Base-by-base conservation (phyloP, 2,329 filamentous ascomycete genomes). In the Calonectria pseudoreteaudii region DNA sequence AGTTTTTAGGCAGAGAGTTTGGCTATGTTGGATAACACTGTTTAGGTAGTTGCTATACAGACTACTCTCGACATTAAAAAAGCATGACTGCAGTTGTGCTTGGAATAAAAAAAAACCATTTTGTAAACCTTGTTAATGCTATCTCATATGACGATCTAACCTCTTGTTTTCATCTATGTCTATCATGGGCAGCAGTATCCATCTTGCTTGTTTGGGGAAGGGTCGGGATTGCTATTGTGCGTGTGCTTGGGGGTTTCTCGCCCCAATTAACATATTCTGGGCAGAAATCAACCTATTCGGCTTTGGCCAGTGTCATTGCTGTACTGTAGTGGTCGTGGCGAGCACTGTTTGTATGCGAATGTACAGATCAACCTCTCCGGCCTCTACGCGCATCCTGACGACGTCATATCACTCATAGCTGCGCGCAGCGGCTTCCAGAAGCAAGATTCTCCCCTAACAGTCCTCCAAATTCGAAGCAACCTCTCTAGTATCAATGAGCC, bases 261-360 rank as follows among this genome's bases (percentile, higher is more conserved):
- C n/a, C n/a, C n/a, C n/a, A n/a, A n/a, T n/a, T n/a, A n/a, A n/a
- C n/a, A n/a, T n/a, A n/a, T n/a, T n/a, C n/a, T n/a, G n/a, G n/a
- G n/a, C n/a, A n/a, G n/a, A n/a, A n/a, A n/a, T n/a, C n/a, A n/a
- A n/a, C n/a, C n/a, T n/a, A n/a, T n/a, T n/a, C n/a, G n/a, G n/a
- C n/a, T 23, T 36, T 18, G 14, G 11, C 18, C 7, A 56, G 52
- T 16, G 23, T 16, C 4, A 11, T 23, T 11, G 23, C 14, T 4
- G 23, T 23, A 10, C 2, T 28, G 20, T 1, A 3, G 11, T 16
- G 4, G 31, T 6, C 9, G 7, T 18, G 1, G 2, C 3, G 11
- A 23, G 31, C 20, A 14, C 11, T 23, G 30, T n/a, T 16, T 4
- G 30, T 58, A 30, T n/a, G 3, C 20, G n/a, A 11, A 4, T 8